Percentiles rank a stretch among this genome's conserved stretches.
phyloP scores from a whole-genome alignment of 2,329 filamentous ascomycete genomes.

The Alternaria brassicicola region DNA sequence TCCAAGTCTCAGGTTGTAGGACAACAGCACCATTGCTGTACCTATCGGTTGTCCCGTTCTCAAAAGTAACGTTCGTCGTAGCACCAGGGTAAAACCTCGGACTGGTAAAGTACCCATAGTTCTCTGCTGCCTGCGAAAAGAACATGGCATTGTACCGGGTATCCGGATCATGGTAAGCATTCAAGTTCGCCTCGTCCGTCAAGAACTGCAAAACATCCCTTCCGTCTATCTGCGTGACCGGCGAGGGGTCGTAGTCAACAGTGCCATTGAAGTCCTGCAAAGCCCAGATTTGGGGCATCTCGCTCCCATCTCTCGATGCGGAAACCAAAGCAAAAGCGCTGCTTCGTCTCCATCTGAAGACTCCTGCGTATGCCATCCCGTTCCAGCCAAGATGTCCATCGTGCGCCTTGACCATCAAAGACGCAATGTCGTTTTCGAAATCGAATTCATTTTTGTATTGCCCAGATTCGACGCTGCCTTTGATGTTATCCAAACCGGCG shows the following conservation, averaged over 20 bases:
- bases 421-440: conserved; percentile 48
- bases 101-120: conserved; percentile 38
- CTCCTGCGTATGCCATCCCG: conserved; percentile 44
- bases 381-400: conserved; percentile 48
- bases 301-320: conserved; percentile 38
- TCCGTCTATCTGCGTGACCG: conserved; percentile 48
- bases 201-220: conserved; percentile 45
- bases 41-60: conserved; percentile 43
- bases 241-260: conserved; percentile 37
- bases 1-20: conserved; percentile 33
- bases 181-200: conserved; percentile 36
- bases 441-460: conserved; percentile 51
- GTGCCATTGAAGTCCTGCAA: conserved; percentile 42
- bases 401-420: conserved; percentile 40
- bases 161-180: conserved; percentile 50
- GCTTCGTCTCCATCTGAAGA: conserved; percentile 44
- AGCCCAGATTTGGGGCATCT: conserved; percentile 40
- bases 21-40: conserved; percentile 42
- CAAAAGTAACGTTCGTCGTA: conserved; percentile 39
- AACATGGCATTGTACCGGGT: conserved; percentile 51
- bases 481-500: conserved; percentile 46
- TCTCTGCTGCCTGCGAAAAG: conserved; percentile 41
- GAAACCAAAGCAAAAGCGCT: conserved; percentile 39
- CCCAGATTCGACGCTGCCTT: conserved; percentile 35
- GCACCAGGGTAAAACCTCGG: conserved; percentile 43